Evolutionary conservation across 176 grass and related monocot species (phyloP), one percentile per base, ranked within the genome.

Genomic region (Hsuehochloa calcarea): DNA sequence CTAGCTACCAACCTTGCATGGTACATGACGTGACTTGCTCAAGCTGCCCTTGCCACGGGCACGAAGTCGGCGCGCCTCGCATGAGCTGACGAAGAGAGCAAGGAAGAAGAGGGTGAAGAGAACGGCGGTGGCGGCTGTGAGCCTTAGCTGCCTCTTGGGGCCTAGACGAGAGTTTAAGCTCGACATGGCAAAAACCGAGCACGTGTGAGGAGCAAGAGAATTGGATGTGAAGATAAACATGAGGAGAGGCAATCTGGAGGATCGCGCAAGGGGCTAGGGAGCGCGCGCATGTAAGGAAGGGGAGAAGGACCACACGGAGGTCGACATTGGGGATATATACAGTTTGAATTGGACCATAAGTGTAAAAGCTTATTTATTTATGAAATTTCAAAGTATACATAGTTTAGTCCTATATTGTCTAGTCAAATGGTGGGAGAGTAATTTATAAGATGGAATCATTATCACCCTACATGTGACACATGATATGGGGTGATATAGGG

Each of bases 291-390:
- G 72, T 34, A 65, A 66, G 31, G 54, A 47, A 19, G 58, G 38
- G 50, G 65, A 71, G 58, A 52, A 74, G 29, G 58, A 13, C n/a
- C 79, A 82, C 22, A 68, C 25, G n/a, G 84, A 78, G 84, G 74
- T 12, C 73, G 46, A 19, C 52, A 54, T 87, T 93, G 72, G 85
- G 51, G 82, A 73, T 96, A 88, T 89, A 91, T 96, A 83, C 74
- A 1, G 31, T 34, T 34, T 2, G 1, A 34, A 34, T 34, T 34
- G 31, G 1, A 1, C 31, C 31, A 34, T 34, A 29, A 29, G 29
- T 1, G 1, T 29, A 29, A 29, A 29, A 1, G 1, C 1, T 1
- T 29, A 29, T 1, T 34, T 34, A 43, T 7, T 34, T 3, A 1
- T 34, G 31, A 34, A 34, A 34, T 34, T 34, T 2, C 31, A 34